Base-by-base conservation (phyloP, 116 monocot species). In the Zostera marina region DNA sequence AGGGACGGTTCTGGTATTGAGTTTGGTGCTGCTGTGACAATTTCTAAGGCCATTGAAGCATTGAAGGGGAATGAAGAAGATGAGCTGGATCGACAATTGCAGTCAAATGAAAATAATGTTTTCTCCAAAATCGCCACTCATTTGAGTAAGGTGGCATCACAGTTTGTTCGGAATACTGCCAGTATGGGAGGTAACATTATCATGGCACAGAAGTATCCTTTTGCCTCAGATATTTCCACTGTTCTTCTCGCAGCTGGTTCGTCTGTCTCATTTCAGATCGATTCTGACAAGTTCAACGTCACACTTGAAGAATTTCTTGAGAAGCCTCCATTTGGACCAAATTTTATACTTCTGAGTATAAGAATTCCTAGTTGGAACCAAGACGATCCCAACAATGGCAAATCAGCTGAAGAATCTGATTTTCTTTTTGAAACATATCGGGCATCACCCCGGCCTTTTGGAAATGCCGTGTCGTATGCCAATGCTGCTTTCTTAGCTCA, bases 141-240 rank as follows among this genome's bases (percentile, higher is more conserved):
- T 71, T 73, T 87, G 87, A 57, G 78, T 26, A 86, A 78, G 52
- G 77, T 87, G n/a, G 92, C 83, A 57, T 69, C 92, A 20, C 53
- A 46, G 17, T 82, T 72, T 71, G 69, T 92, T 53, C 43, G 87
- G 52, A 92, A 92, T 68, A 87, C 72, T 8, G 87, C 92, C 13
- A 92, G 80, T 61, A 52, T 92, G 47, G 92, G 92, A 44, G 92
- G 92, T 42, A 92, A 92, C 63, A 3, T 92, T 19, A 72, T 92
- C 21, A 71, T 92, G 83, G 83, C 92, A n/a, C 87, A 87, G 25
- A 86, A 79, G 57, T 48, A 57, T 12, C 67, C 72, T 23, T 92
- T 92, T 57, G 76, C 86, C 8, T 92, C 92, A 5, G 92, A 92
- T 47, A 70, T 92, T 60, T 74, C 87, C 15, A 92, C 92, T 0